Conservation (phyloP, 306 rosid genomes). For the Cicer arietinum region DNA sequence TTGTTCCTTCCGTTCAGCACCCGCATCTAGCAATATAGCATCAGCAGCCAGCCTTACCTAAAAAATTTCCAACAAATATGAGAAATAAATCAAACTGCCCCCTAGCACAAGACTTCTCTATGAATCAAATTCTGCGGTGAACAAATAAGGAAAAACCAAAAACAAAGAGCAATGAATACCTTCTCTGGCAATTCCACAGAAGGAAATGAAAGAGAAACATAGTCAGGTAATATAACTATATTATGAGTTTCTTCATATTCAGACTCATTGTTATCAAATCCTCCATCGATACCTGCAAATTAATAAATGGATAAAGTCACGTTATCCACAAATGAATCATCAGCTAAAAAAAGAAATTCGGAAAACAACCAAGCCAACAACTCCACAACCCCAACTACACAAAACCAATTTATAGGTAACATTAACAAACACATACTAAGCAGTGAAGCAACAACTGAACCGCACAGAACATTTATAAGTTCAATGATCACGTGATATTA, state of each 20-base stretch:
- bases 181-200: slow-evolving; percentile 97
- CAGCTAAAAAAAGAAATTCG: slow-evolving; percentile 2
- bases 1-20: slow-evolving; percentile 90
- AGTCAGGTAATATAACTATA: slow-evolving; percentile 77
- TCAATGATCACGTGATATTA: neutral
- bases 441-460: neutral
- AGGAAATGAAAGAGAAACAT: slow-evolving; percentile 87
- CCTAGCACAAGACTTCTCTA: neutral
- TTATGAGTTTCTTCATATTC: slow-evolving; percentile 75
- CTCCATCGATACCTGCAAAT: slow-evolving; percentile 85
- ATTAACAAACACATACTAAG: slow-evolving; percentile 61
- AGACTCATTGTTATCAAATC: slow-evolving; percentile 81
- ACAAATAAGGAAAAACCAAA: slow-evolving; percentile 9
- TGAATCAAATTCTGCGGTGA: neutral
- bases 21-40: slow-evolving; percentile 75
- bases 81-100: slow-evolving; percentile 27
- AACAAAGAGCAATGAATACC: slow-evolving; percentile 52
- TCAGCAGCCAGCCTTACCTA: slow-evolving; percentile 96
- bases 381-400: slow-evolving; percentile 38
- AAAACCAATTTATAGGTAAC: slow-evolving; percentile 35
- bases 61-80: slow-evolving; percentile 35
- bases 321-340: slow-evolving; percentile 30
- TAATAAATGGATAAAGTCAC: slow-evolving; percentile 21
- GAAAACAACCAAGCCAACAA: slow-evolving; percentile 13
- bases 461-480: neutral